Evolutionary conservation across 2,329 filamentous ascomycete species (phyloP).

Genomic region (Fusarium sp.): DNA sequence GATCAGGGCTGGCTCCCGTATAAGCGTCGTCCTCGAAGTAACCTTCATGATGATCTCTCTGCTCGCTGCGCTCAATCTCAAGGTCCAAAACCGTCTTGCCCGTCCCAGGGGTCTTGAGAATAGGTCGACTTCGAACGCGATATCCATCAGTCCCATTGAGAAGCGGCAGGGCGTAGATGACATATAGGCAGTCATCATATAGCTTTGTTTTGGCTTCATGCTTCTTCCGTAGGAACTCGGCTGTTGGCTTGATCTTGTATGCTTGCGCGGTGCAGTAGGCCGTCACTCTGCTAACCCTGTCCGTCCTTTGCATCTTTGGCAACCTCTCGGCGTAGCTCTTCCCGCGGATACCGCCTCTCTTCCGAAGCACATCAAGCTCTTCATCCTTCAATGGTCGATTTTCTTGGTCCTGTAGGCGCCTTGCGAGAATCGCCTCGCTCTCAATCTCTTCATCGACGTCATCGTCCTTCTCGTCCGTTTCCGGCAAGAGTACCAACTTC

Average conservation of each 20-base stretch:
- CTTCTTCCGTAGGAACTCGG: conserved; percentile 86
- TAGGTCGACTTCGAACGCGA: conserved; percentile 87
- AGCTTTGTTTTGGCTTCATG: conserved; percentile 95
- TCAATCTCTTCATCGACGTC: conserved; percentile 70
- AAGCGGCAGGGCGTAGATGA: conserved; percentile 92
- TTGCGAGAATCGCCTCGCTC: conserved; percentile 54
- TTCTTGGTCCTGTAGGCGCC: conserved; percentile 67
- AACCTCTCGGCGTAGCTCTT: conserved; percentile 96
- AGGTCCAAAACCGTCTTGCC: conserved; percentile 94
- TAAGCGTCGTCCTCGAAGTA: conserved; percentile 84
- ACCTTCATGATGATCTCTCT: conserved; percentile 88
- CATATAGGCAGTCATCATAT: conserved; percentile 97
- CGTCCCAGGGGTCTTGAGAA: conserved; percentile 88
- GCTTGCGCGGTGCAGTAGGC: conserved; percentile 97
- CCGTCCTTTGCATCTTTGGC: conserved; percentile 86
- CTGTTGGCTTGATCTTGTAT: conserved; percentile 90
- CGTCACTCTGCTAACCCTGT: conserved; percentile 90
- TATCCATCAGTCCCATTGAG: conserved; percentile 89
- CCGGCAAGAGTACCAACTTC: conserved; percentile 94
- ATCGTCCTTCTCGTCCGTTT: conserved; percentile 73
- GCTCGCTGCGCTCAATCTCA: conserved; percentile 94
- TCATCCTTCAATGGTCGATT: conserved; percentile 75
- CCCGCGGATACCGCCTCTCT: conserved; percentile 71
- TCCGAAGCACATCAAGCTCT: conserved; percentile 73
- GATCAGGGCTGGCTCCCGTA: conserved; percentile 50